A percentile compares a stretch with the other conserved stretches of the same genome.
Evolutionary conservation across 2,329 filamentous ascomycete genomes (phyloP).

Genomic region (Dothideomycetidae sp.): DNA sequence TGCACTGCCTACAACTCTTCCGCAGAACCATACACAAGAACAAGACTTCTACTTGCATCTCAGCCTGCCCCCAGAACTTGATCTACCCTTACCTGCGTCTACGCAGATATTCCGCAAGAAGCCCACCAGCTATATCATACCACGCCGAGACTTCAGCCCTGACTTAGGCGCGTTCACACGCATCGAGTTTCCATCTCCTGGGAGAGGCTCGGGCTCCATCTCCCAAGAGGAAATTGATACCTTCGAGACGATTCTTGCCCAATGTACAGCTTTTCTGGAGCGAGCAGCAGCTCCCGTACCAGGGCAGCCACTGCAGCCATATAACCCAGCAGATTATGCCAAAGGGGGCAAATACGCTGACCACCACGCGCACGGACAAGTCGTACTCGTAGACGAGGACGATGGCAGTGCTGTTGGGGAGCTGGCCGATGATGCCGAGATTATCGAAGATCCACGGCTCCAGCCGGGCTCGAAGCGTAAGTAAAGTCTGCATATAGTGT

Average conservation of each 20-base stretch:
- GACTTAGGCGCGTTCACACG: conserved; percentile 83
- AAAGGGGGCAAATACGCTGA: conserved; percentile 53
- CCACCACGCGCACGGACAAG: conserved; percentile 45
- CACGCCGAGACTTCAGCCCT: conserved; percentile 82
- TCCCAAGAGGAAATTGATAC: conserved; percentile 89
- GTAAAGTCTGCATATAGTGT: conserved; percentile 16
- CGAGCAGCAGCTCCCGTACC: conserved; percentile 50
- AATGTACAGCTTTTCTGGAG: conserved; percentile 92
- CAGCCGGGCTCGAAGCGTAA: conserved; percentile 83
- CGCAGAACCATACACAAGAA: conserved; percentile 44
- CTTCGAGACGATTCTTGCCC: conserved; percentile 94
- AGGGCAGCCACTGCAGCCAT: conserved; percentile 29
- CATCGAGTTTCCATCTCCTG: conserved; percentile 72
- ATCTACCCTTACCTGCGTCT: conserved; percentile 82
- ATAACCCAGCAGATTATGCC: conserved; percentile 70
- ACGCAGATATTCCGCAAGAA: conserved; percentile 97
- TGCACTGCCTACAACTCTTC: conserved; percentile 41
- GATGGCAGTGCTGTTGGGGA: conserved; percentile 92
- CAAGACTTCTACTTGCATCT: conserved; percentile 97
- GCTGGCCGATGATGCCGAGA: conserved; percentile 64
- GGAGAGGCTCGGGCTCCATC: conserved; percentile 43
- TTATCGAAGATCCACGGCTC: conserved; percentile 62
- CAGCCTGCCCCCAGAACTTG: conserved; percentile 84
- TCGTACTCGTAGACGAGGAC: conserved; percentile 89
- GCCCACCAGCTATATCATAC: conserved; percentile 82